Conservation (phyloP, 164 flowering plant species). For the Berberis thunbergii region DNA sequence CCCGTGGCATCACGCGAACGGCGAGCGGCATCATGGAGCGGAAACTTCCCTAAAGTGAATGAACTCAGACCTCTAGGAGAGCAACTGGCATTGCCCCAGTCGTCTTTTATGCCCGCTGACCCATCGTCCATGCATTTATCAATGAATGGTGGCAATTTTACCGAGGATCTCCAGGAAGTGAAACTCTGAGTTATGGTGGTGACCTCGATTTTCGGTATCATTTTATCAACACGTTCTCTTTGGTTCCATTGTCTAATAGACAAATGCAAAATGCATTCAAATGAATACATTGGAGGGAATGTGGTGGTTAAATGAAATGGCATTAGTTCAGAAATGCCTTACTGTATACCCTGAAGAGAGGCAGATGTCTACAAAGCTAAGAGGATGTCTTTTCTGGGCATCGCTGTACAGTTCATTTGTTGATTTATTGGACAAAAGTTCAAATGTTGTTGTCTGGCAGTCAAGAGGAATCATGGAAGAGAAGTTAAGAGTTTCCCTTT, state of each 20-base stretch:
- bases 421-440: conserved; percentile 34
- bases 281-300: conserved; percentile 6
- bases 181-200: conserved; percentile 9
- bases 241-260: background rate
- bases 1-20: conserved; percentile 36
- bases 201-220: background rate
- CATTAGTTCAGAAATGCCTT: background rate
- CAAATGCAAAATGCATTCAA: background rate
- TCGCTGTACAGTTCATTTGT: conserved; percentile 57
- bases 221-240: background rate
- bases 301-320: background rate
- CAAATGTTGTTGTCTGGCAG: too few relatives aligned
- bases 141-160: conserved; percentile 19
- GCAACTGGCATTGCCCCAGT: conserved; percentile 33
- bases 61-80: conserved; percentile 41
- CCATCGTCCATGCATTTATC: conserved; percentile 19
- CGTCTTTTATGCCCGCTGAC: conserved; percentile 30
- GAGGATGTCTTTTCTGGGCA: conserved; percentile 4
- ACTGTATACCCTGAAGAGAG: background rate
- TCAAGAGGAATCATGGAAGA: too few relatives aligned
- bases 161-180: conserved; percentile 18
- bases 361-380: conserved; percentile 7
- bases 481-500: too few relatives aligned
- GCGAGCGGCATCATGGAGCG: conserved; percentile 86
- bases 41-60: conserved; percentile 24